Conservation (phyloP, 108 stramenopile species). For the Discostella pseudostelligera region DNA sequence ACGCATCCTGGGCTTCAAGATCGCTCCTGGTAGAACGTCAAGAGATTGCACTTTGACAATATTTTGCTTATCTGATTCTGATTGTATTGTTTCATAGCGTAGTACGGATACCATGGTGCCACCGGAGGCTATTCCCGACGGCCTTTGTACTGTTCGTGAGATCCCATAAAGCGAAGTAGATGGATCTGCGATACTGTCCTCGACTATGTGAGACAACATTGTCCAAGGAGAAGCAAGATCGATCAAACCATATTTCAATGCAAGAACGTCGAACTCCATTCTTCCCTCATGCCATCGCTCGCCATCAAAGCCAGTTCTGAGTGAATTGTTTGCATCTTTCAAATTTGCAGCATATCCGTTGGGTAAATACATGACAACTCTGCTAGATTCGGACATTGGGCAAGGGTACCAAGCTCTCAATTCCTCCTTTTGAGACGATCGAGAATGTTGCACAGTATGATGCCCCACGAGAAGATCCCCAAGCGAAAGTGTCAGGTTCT, state of each 20-base stretch:
- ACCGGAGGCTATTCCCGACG: slow-evolving; percentile 25
- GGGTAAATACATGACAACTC: slow-evolving; percentile 24
- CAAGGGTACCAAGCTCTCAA: slow-evolving; percentile 48
- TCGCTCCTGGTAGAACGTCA: slow-evolving; percentile 39
- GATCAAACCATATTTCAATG: slow-evolving; percentile 31
- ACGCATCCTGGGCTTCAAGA: slow-evolving; percentile 40
- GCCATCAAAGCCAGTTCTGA: slow-evolving; percentile 3
- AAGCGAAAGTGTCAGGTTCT: slow-evolving; percentile 22
- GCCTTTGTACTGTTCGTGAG: slow-evolving; percentile 37
- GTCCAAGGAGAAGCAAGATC: slow-evolving; percentile 32
- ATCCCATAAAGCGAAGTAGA: slow-evolving; percentile 30
- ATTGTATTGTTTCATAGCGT: slow-evolving; percentile 14
- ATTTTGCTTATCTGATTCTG: neutral
- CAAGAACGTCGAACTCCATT: slow-evolving; percentile 23
- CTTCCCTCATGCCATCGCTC: neutral
- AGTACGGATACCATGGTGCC: slow-evolving; percentile 38
- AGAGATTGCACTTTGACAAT: slow-evolving; percentile 28
- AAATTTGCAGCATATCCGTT: slow-evolving; percentile 8
- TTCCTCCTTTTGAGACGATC: slow-evolving; percentile 17
- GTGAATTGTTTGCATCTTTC: neutral
- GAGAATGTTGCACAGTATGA: slow-evolving; percentile 13
- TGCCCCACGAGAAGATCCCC: slow-evolving; percentile 44
- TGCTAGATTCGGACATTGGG: slow-evolving; percentile 46
- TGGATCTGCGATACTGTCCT: neutral
- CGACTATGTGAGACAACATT: slow-evolving; percentile 1